Conservation (phyloP, 495 filamentous ascomycete genomes). For the Neurospora tetrasperma region DNA sequence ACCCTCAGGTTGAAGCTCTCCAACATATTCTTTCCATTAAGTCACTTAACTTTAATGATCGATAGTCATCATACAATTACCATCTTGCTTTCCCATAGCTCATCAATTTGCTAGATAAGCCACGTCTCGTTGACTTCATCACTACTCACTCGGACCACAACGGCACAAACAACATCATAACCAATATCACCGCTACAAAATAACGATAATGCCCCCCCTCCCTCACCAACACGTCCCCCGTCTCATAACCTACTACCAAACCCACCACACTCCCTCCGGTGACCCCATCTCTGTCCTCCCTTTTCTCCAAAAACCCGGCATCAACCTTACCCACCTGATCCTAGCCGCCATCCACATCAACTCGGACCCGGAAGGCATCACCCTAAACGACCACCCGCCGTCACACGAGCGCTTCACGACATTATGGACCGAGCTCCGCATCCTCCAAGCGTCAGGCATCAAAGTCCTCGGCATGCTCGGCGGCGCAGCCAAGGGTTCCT, state of each 20-base stretch:
- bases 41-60: neutral
- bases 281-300: conserved; percentile 60
- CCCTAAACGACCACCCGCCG: conserved; percentile 65
- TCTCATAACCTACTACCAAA: conserved; percentile 23
- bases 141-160: neutral
- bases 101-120: neutral
- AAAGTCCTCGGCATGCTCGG: conserved; percentile 76
- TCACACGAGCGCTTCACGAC: conserved; percentile 43
- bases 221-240: conserved; percentile 11
- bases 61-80: neutral
- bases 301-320: conserved; percentile 47
- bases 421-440: conserved; percentile 62
- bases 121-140: neutral
- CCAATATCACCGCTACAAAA: neutral
- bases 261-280: conserved; percentile 44
- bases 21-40: neutral
- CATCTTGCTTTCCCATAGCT: neutral
- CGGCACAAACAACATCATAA: neutral
- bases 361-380: conserved; percentile 48
- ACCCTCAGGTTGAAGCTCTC: neutral
- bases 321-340: conserved; percentile 59
- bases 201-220: conserved; percentile 11
- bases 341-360: conserved; percentile 77
- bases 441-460: conserved; percentile 54
- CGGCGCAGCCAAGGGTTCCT: conserved; percentile 65